A percentile compares a stretch with the other conserved stretches of the same genome.
Evolutionary conservation across 768 basidiomycete genomes (phyloP).

Genomic region (Lactarius sp.): DNA sequence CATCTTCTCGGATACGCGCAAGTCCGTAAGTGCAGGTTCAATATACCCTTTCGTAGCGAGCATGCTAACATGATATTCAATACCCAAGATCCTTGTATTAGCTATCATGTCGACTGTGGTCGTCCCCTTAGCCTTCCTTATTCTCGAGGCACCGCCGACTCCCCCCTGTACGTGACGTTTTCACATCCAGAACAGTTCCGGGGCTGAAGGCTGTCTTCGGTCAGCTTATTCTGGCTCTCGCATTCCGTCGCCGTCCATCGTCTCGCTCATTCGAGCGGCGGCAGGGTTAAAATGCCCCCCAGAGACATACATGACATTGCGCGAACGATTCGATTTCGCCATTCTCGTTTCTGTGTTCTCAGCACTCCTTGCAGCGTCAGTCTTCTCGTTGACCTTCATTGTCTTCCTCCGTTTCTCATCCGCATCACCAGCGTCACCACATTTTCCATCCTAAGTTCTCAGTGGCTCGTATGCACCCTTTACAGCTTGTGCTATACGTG

Average conservation of each 20-base stretch:
- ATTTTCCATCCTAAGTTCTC: conserved; percentile 60
- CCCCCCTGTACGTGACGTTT: conserved; percentile 60
- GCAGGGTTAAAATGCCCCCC: conserved; percentile 37
- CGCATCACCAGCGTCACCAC: conserved; percentile 45
- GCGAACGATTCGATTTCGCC: conserved; percentile 67
- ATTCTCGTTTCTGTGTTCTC: conserved; percentile 60
- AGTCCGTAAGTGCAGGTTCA: conserved; percentile 43
- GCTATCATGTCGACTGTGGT: conserved; percentile 65
- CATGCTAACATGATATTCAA: background rate
- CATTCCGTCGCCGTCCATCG: conserved; percentile 43
- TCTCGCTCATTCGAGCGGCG: conserved; percentile 51
- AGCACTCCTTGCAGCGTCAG: conserved; percentile 57
- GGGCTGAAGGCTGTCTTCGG: background rate
- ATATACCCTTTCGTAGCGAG: background rate
- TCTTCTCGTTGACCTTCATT: conserved; percentile 17
- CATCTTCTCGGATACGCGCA: conserved; percentile 42
- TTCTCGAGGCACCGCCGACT: conserved; percentile 58
- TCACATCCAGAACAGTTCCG: background rate
- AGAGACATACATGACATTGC: conserved; percentile 53
- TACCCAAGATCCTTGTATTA: conserved; percentile 60
- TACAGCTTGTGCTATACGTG: background rate
- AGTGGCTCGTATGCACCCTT: conserved; percentile 54
- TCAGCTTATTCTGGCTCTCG: conserved; percentile 66
- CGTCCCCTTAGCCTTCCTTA: conserved; percentile 53
- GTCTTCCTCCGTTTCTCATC: background rate